Evolutionary conservation across 495 filamentous ascomycete species (phyloP).

Genomic region (Neurospora discreta): DNA sequence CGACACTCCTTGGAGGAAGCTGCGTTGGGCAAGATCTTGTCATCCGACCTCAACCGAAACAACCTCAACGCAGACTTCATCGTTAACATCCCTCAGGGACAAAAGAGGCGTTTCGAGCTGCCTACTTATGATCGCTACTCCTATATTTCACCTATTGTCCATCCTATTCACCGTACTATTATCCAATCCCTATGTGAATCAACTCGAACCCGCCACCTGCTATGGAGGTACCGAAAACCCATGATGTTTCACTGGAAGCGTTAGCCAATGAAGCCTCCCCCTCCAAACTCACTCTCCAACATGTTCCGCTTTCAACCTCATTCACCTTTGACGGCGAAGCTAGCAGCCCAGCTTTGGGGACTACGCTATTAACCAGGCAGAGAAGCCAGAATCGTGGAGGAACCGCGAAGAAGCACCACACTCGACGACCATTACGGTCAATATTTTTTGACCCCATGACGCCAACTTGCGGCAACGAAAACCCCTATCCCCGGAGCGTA

Average conservation of each 20-base stretch:
- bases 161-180: background rate
- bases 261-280: background rate
- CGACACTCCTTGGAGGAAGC: background rate
- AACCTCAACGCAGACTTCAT: background rate
- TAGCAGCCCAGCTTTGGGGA: background rate
- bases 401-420: background rate
- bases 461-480: background rate
- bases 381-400: background rate
- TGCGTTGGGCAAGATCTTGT: background rate
- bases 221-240: background rate
- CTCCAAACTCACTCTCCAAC: background rate
- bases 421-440: background rate
- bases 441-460: background rate
- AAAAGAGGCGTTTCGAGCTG: background rate
- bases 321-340: background rate
- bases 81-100: background rate
- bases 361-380: background rate
- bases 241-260: background rate
- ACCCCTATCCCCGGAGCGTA: background rate
- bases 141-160: background rate
- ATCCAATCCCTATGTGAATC: background rate
- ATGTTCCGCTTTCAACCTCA: background rate
- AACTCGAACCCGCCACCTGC: background rate
- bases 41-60: background rate
- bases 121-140: background rate